Conservation (phyloP, 2,329 filamentous ascomycete genomes). For the Fusarium odoratissimum region DNA sequence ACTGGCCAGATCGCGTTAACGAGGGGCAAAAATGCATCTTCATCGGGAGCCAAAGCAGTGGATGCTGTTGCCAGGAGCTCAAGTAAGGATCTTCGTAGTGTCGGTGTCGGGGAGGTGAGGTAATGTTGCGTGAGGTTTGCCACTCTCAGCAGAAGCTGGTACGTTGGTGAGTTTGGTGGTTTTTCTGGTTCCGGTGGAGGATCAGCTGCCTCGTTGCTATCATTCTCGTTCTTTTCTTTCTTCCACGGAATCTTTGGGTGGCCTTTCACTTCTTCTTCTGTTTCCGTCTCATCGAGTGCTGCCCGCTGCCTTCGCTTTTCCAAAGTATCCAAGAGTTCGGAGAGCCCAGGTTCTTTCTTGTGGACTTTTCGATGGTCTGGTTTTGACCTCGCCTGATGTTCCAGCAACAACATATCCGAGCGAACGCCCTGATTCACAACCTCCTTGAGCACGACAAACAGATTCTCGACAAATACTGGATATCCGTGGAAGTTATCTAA, state of each 20-base stretch:
- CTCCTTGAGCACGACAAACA: conserved; percentile 85
- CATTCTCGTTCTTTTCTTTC: conserved; percentile 50
- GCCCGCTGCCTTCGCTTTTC: conserved; percentile 61
- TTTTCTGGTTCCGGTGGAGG: conserved; percentile 60
- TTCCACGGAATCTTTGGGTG: conserved; percentile 54
- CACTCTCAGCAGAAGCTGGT: conserved; percentile 84
- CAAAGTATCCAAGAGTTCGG: conserved; percentile 67
- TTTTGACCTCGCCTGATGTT: conserved; percentile 51
- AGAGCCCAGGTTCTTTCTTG: conserved; percentile 51
- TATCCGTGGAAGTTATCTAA: conserved; percentile 98
- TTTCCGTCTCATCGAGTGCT: conserved; percentile 49
- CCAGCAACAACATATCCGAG: conserved; percentile 61
- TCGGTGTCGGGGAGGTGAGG: conserved; percentile 84
- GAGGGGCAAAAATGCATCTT: conserved; percentile 86
- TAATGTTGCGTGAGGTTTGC: conserved; percentile 89
- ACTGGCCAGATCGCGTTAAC: conserved; percentile 94
- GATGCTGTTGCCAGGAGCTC: conserved; percentile 79
- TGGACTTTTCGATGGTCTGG: conserved; percentile 58
- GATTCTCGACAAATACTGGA: conserved; percentile 81
- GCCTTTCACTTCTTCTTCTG: conserved; percentile 42
- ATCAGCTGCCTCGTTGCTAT: conserved; percentile 51
- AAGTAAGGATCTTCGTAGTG: conserved; percentile 81
- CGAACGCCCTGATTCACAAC: conserved; percentile 85
- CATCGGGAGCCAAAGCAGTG: conserved; percentile 77
- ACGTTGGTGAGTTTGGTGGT: conserved; percentile 79